Base-by-base conservation (phyloP, 1,284 basidiomycete genomes). In the Sporisorium iseilematis-ciliati region DNA sequence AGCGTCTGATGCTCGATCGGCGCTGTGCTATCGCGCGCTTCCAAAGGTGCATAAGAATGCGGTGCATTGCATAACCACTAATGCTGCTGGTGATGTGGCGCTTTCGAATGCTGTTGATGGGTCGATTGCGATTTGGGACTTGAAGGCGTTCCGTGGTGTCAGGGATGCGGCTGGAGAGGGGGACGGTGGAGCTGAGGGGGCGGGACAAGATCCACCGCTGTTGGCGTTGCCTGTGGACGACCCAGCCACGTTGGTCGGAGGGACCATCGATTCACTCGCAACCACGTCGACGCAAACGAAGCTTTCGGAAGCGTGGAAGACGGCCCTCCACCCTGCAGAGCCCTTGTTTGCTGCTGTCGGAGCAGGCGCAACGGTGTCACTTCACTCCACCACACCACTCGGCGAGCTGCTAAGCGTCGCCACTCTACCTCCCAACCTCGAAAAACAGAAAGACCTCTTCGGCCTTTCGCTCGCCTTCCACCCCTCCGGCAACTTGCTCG, bases 231-330 rank as follows among this genome's bases (percentile, higher is more conserved):
- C 65, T 0, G 57, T 73, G 1, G 65, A 67, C 11, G 61, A 67
- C 6, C 23, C 53, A 4, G 16, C 5, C 14, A 31, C 46, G 11
- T 31, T 68, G 41, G 21, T 67, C 3, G 2, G 51, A 2, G 60
- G 33, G 2, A 56, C 50, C 0, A 50, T 65, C 56, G 62, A 69
- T 16, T 58, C 71, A 48, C 40, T 74, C 7, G 38, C 55, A 7
- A 18, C 46, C 18, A 5, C n/a, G 4, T 6, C n/a, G 11, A 12
- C 48, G 18, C 23, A 42, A 40, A 20, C 26, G 18, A 66, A 65
- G 64, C 48, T 69, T 1, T 73, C 74, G 5, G 67, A 77, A 33
- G 66, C 75, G 7, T 77, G 67, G 67, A 59, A 58, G 29, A 74
- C 75, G 2, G 41, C 31, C 4, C 51, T 77, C 2, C 67, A 70